phyloP scores from a whole-genome alignment of 2,329 filamentous ascomycete species.

The Cladosporium sp. region DNA sequence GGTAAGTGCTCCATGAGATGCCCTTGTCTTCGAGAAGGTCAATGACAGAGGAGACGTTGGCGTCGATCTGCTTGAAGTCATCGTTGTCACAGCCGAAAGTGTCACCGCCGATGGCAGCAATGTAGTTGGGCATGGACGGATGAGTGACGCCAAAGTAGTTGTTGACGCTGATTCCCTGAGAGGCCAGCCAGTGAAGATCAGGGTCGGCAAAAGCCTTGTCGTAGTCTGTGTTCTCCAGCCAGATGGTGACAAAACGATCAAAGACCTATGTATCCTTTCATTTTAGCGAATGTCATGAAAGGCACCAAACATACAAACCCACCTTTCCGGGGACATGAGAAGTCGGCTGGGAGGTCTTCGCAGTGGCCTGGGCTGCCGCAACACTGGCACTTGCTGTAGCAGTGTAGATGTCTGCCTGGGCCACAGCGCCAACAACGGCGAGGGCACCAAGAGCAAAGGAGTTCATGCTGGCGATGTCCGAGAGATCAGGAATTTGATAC shows the following conservation, averaged over 20 bases:
- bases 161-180: slow-evolving; percentile 53
- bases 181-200: slow-evolving; percentile 55
- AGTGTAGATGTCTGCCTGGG: slow-evolving; percentile 37
- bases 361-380: slow-evolving; percentile 55
- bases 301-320: neutral
- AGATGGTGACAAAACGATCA: slow-evolving; percentile 68
- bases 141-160: slow-evolving; percentile 48
- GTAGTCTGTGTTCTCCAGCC: slow-evolving; percentile 73
- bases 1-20: slow-evolving; percentile 57
- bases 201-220: slow-evolving; percentile 60
- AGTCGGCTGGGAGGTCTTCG: slow-evolving; percentile 56
- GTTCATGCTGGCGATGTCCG: slow-evolving; percentile 6
- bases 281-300: neutral
- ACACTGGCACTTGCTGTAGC: slow-evolving; percentile 51
- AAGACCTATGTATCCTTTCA: slow-evolving; percentile 48
- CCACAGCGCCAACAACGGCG: slow-evolving; percentile 26
- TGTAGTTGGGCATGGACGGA: slow-evolving; percentile 73
- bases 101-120: slow-evolving; percentile 64
- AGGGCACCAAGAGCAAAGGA: slow-evolving; percentile 23
- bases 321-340: slow-evolving; percentile 62
- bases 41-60: slow-evolving; percentile 38
- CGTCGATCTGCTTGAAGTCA: slow-evolving; percentile 49
- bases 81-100: slow-evolving; percentile 71
- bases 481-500: neutral
- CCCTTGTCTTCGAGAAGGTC: slow-evolving; percentile 41